These are phyloP conservation scores for Ganoderma lucidum DNA, from an alignment of 1,284 basidiomycete genomes.

Conservation along the genomic window DNA sequence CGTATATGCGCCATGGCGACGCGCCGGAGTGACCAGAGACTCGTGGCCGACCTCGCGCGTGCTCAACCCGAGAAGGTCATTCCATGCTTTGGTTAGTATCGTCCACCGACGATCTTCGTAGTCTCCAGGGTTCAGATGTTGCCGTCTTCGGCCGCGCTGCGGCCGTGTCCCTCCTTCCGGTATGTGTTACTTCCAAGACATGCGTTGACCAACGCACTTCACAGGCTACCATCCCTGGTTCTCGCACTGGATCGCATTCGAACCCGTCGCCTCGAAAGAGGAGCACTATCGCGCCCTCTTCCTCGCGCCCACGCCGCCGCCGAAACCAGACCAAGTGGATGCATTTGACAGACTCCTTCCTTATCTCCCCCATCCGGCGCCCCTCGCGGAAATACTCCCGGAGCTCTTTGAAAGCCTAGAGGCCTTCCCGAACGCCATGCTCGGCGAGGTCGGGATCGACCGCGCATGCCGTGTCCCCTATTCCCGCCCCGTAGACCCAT, in stretches of 20 bases:
- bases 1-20: conserved; percentile 82
- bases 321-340: conserved; percentile 43
- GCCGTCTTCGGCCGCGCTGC: background rate
- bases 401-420: conserved; percentile 63
- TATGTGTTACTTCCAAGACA: background rate
- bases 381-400: conserved; percentile 58
- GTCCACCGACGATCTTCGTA: background rate
- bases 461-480: conserved; percentile 74
- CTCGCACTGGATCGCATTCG: conserved; percentile 69
- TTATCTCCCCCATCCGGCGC: conserved; percentile 68
- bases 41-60: conserved; percentile 66
- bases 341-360: conserved; percentile 61
- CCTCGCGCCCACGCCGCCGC: conserved; percentile 37
- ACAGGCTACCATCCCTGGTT: conserved; percentile 89
- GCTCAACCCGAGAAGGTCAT: conserved; percentile 69
- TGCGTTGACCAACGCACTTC: conserved; percentile 18
- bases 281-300: conserved; percentile 75
- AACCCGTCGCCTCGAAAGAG: conserved; percentile 53
- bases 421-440: conserved; percentile 71
- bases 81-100: conserved; percentile 76
- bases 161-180: conserved; percentile 6
- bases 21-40: conserved; percentile 64
- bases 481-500: conserved; percentile 46
- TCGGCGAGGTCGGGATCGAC: conserved; percentile 88
- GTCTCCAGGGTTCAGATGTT: background rate